These are phyloP conservation scores for Ceratobasidium sp. DNA, from an alignment of 1,284 basidiomycete species.

Conservation along the genomic window DNA sequence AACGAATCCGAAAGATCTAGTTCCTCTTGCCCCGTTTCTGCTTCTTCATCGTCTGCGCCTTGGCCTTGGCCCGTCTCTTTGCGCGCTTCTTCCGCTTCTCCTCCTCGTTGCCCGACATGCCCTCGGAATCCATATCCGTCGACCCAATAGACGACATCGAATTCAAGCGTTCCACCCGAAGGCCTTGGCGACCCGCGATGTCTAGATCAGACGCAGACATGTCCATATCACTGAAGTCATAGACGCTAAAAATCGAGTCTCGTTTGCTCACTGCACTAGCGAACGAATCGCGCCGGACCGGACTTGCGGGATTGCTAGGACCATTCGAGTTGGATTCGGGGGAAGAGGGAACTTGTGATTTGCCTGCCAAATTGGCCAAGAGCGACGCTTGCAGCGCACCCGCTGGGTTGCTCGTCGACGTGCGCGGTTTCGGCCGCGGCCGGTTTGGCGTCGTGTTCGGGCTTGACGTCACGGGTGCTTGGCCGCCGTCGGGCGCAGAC, in stretches of 20 bases:
- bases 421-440: constrained; percentile 14
- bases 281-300: constrained; percentile 32
- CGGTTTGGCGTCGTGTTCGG: not conserved
- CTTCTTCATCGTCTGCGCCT: constrained; percentile 27
- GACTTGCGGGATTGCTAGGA: not conserved
- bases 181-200: constrained; percentile 34
- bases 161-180: constrained; percentile 24
- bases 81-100: constrained; percentile 36
- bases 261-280: constrained; percentile 42
- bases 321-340: not conserved
- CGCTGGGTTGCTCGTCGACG: not conserved
- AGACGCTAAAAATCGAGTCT: constrained; percentile 37
- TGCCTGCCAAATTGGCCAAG: constrained; percentile 18
- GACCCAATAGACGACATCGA: constrained; percentile 19
- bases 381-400: constrained; percentile 16
- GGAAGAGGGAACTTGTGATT: constrained; percentile 4
- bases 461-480: not conserved
- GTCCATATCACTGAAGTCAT: constrained; percentile 35
- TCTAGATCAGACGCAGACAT: constrained; percentile 41
- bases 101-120: constrained; percentile 27
- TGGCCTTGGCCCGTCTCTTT: constrained; percentile 32
- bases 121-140: not conserved
- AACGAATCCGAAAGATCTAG: constrained; percentile 13
- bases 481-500: not conserved
- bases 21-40: constrained; percentile 39